A percentile compares a stretch with the other conserved stretches of the same genome.
phyloP scores from a whole-genome alignment of 2,329 filamentous ascomycete genomes.

The Clarireedia monteithiana region DNA sequence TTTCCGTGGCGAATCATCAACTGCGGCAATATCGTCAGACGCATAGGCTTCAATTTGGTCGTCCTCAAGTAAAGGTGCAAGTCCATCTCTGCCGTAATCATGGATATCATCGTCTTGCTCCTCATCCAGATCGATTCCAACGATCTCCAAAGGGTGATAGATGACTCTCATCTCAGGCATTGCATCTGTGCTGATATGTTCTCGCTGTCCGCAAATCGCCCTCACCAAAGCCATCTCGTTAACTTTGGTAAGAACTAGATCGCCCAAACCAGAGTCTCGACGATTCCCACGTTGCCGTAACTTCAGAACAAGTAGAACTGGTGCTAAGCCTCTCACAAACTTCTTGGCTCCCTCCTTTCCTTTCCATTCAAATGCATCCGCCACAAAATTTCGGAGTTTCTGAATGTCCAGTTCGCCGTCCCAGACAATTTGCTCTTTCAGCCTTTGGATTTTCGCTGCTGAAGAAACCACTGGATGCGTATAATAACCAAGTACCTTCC shows the following conservation, averaged over 20 bases:
- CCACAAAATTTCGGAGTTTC: constrained; percentile 64
- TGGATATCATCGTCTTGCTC: constrained; percentile 49
- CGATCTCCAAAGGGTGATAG: constrained; percentile 67
- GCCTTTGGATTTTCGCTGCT: constrained; percentile 43
- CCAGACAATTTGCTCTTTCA: constrained; percentile 51
- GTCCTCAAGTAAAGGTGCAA: constrained; percentile 54
- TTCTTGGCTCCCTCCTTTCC: constrained; percentile 73
- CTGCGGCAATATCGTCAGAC: constrained; percentile 18
- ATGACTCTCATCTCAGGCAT: constrained; percentile 71
- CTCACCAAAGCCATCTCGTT: constrained; percentile 50
- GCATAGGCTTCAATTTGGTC: constrained; percentile 44
- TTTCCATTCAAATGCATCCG: constrained; percentile 80
- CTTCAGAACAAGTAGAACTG: constrained; percentile 61
- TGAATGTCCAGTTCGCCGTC: constrained; percentile 55
- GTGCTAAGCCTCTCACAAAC: constrained; percentile 72
- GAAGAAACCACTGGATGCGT: constrained; percentile 77
- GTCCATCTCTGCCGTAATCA: constrained; percentile 41
- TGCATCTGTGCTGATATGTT: constrained; percentile 67
- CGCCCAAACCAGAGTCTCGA: constrained; percentile 29
- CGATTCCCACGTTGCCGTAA: constrained; percentile 37
- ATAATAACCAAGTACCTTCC: constrained; percentile 76
- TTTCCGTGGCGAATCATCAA: constrained; percentile 23
- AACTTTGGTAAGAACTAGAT: constrained; percentile 33
- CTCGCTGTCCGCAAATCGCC: constrained; percentile 58
- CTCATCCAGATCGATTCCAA: constrained; percentile 65